phyloP scores from a whole-genome alignment of 768 basidiomycete species.

The Kwoniella mangroviensis region DNA sequence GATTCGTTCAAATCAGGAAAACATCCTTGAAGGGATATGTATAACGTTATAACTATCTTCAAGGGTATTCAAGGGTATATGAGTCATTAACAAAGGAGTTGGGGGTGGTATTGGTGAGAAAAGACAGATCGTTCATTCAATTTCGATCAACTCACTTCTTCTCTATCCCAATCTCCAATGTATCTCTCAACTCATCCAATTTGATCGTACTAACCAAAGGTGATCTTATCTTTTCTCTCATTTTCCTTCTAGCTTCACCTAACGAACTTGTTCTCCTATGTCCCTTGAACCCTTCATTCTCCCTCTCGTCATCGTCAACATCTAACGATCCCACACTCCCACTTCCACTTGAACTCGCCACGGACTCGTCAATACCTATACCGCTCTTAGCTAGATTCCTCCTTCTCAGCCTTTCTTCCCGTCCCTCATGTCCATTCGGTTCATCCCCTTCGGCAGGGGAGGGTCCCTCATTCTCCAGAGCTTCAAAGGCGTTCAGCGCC shows the following conservation, averaged over 20 bases:
- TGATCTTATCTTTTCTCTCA: slow-evolving; percentile 38
- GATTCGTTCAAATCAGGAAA: too few relatives aligned
- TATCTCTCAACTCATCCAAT: slow-evolving; percentile 43
- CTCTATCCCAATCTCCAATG: slow-evolving; percentile 47
- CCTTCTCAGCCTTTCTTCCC: slow-evolving; percentile 16
- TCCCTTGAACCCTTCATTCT: neutral
- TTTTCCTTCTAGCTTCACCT: slow-evolving; percentile 25
- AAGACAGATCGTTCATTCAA: neutral
- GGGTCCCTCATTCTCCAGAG: slow-evolving; percentile 6
- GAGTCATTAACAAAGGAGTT: too few relatives aligned
- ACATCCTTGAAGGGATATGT: neutral
- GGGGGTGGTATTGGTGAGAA: neutral
- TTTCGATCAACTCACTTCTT: slow-evolving; percentile 36
- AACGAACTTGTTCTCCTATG: slow-evolving; percentile 8
- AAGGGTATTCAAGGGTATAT: too few relatives aligned
- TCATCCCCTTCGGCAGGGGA: neutral
- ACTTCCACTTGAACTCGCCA: neutral
- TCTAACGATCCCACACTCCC: too few relatives aligned
- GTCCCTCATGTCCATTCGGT: neutral
- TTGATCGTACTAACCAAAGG: slow-evolving; percentile 41
- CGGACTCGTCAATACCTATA: slow-evolving; percentile 18
- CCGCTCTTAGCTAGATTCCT: slow-evolving; percentile 10
- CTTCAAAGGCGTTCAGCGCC: slow-evolving; percentile 22
- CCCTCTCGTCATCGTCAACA: neutral
- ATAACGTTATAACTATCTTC: neutral